Evolutionary conservation across 768 basidiomycete genomes (phyloP), one percentile per base, ranked within the genome.

Genomic region (Rubroboletus satanas): DNA sequence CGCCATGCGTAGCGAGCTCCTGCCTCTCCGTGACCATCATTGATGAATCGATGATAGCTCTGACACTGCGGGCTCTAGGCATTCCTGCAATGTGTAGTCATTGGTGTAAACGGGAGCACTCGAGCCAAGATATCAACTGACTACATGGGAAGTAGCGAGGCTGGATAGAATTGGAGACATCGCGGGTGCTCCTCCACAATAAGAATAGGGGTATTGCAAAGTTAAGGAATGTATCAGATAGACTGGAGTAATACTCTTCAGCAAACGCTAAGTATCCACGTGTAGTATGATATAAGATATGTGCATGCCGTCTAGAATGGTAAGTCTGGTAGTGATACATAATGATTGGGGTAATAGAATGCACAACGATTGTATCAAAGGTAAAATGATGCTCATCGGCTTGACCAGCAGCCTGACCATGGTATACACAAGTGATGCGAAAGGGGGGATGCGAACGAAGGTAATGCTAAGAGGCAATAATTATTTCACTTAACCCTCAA

Each of bases 401-500:
- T 21, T 43, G 58, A 39, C 64, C 67, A 42, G 64, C 66, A 66
- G 58, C 56, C 56, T 49, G 39, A 33, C 28, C 11, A 26, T 45
- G 39, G 33, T 33, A 26, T 41, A 23, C 1, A 10, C 50, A 31
- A 46, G 28, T 28, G 29, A 35, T 15, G 7, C 5, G 14, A n/a
- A 46, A 3, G 4, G 9, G 14, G 15, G 12, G 7, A 23, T 14
- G 11, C n/a, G 11, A n/a, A 54, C 17, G 36, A n/a, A 54, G 14
- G 36, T 8, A 11, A 31, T 28, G 18, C 9, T 1, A 12, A 43
- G 29, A 52, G 26, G n/a, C 3, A 3, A 36, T 5, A 17, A 54
- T n/a, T 6, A 26, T 10, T 52, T 62, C 46, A 69, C 43, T 51
- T n/a, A 8, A 33, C 8, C 49, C 21, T 62, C 49, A 77, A 51